Evolutionary conservation across 164 flowering plant species (phyloP), one percentile per base, ranked within the genome.

Genomic region (Aristolochia californica): DNA sequence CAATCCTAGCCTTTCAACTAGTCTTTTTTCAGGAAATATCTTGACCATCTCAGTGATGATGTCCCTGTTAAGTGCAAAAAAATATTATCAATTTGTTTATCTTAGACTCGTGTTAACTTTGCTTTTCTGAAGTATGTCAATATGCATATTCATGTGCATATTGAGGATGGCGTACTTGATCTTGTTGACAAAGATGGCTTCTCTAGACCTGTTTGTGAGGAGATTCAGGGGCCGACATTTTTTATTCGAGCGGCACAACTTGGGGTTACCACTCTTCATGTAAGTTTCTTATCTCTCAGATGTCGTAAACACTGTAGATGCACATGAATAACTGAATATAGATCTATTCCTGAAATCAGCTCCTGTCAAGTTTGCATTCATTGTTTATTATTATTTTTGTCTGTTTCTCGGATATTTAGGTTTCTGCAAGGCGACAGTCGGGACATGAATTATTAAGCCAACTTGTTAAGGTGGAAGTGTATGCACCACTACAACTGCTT

Each of bases 261-360:
- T 66, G 98, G 98, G 38, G 65, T 85, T 45, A 85, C 98, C 27
- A 77, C 77, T 65, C 70, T 93, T 44, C 74, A 81, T 75, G 93
- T 93, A 72, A 74, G 93, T 75, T 0, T 26, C 50, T 57, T 13
- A 22, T 54, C 43, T 51, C 61, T 15, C 49, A 48, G 55, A 10
- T 16, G 13, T 30, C 16, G 18, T 30, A 5, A 34, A n/a, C 38
- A 3, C 14, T 17, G 10, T 20, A 5, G 14, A 9, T n/a, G 7
- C 1, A 13, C 4, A 16, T 55, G 28, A 11, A 14, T 7, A 1
- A 12, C 1, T 55, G 18, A 14, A 27, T 27, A 34, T 34, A 34
- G 7, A 34, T 34, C 40, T 34, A 34, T 34, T 34, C 9, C 40
- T 3, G 40, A 34, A 34, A 2, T 34, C 40, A 34, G 40, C 10